Conservation (phyloP, 257 asterid species). For the Mentha longifolia region DNA sequence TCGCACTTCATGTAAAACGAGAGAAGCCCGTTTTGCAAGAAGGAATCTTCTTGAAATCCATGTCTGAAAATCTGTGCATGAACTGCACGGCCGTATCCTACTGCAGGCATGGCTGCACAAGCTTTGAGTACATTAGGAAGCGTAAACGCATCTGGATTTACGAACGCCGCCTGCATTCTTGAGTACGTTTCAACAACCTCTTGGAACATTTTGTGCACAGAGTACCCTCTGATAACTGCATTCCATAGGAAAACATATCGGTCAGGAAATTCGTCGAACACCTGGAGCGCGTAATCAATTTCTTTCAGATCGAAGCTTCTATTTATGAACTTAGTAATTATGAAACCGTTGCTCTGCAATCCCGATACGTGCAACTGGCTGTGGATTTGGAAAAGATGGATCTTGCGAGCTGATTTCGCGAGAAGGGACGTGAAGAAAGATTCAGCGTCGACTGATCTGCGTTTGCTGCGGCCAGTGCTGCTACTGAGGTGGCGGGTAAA, state of each 20-base stretch:
- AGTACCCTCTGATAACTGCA: slow-evolving; percentile 71
- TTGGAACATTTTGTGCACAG: slow-evolving; percentile 41
- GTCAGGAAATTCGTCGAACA: slow-evolving; percentile 68
- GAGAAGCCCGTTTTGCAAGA: slow-evolving; percentile 62
- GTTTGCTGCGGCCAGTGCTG: not conserved
- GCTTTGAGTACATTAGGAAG: slow-evolving; percentile 65
- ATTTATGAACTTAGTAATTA: slow-evolving; percentile 58
- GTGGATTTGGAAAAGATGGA: slow-evolving; percentile 57
- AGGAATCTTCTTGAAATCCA: slow-evolving; percentile 51
- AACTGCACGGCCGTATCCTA: slow-evolving; percentile 50
- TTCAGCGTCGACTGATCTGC: slow-evolving; percentile 32
- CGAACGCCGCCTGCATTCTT: slow-evolving; percentile 52
- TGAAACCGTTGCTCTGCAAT: slow-evolving; percentile 53
- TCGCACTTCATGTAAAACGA: slow-evolving; percentile 57
- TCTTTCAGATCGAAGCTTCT: slow-evolving; percentile 46
- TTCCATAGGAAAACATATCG: slow-evolving; percentile 66
- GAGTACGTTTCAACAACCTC: slow-evolving; percentile 53
- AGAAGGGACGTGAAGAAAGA: slow-evolving; percentile 58
- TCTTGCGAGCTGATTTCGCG: slow-evolving; percentile 38
- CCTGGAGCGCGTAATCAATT: slow-evolving; percentile 53
- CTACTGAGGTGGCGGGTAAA: slow-evolving; percentile 21
- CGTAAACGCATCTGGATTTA: slow-evolving; percentile 61
- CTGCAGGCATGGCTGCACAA: slow-evolving; percentile 48
- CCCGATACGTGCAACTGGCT: slow-evolving; percentile 44
- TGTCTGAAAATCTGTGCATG: slow-evolving; percentile 57